These are phyloP conservation scores for Spatholobus suberectus DNA, from an alignment of 306 rosid genomes.

Conservation along the genomic window DNA sequence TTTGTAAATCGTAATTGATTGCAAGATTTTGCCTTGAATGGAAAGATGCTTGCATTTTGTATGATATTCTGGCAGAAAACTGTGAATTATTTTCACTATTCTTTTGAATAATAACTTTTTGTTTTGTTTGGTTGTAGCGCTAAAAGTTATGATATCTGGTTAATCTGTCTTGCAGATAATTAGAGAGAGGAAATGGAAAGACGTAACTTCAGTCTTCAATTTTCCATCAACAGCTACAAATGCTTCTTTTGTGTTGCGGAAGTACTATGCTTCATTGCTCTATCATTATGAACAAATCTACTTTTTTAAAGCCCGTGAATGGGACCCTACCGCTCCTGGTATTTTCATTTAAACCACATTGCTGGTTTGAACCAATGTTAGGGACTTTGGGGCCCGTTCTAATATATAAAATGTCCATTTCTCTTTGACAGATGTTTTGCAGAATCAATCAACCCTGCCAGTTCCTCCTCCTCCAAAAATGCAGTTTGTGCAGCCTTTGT, in stretches of 20 bases:
- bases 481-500: conserved; percentile 44
- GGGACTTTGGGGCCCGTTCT: neutral
- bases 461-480: conserved; percentile 46
- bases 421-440: conserved; percentile 56
- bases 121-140: conserved; percentile 18
- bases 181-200: conserved; percentile 88
- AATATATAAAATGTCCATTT: conserved; percentile 35
- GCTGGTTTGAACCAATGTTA: conserved; percentile 20
- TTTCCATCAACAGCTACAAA: conserved; percentile 97
- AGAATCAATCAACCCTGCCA: conserved; percentile 45
- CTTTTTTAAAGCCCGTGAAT: conserved; percentile 66
- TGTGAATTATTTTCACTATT: neutral
- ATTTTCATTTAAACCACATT: conserved; percentile 16
- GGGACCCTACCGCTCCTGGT: conserved; percentile 58
- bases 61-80: neutral
- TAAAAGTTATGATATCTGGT: conserved; percentile 21
- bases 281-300: conserved; percentile 83
- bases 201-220: conserved; percentile 81
- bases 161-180: conserved; percentile 62
- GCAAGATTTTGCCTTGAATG: conserved; percentile 1
- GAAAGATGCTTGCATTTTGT: neutral
- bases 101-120: conserved; percentile 2
- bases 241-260: conserved; percentile 90
- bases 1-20: conserved; percentile 30
- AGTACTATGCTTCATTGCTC: conserved; percentile 81